These are phyloP conservation scores for Penicillium corylophilum DNA, from an alignment of 2,329 filamentous ascomycete species.

Conservation along the genomic window DNA sequence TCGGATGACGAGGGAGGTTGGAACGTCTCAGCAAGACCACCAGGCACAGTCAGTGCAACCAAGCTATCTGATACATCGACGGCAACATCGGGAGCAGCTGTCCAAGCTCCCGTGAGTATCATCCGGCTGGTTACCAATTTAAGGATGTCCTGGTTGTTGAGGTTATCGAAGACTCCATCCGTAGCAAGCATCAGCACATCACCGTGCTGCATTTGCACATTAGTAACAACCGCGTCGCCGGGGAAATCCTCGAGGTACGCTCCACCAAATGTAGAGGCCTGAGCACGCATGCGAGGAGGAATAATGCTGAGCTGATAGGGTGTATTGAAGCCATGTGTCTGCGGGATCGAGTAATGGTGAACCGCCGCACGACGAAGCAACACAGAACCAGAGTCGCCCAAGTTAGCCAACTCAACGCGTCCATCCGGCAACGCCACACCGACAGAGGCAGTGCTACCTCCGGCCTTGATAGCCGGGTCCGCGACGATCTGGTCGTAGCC, in stretches of 20 bases:
- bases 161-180: slow-evolving; percentile 94
- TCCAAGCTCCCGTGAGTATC: slow-evolving; percentile 73
- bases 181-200: slow-evolving; percentile 93
- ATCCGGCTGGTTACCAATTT: slow-evolving; percentile 75
- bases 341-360: slow-evolving; percentile 75
- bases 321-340: slow-evolving; percentile 97
- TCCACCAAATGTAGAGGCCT: slow-evolving; percentile 81
- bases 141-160: slow-evolving; percentile 86
- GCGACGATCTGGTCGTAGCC: slow-evolving; percentile 80
- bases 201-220: slow-evolving; percentile 76
- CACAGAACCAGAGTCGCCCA: slow-evolving; percentile 92
- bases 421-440: slow-evolving; percentile 73
- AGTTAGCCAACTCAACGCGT: slow-evolving; percentile 80
- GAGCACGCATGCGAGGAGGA: slow-evolving; percentile 73
- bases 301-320: slow-evolving; percentile 92
- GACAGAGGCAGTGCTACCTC: slow-evolving; percentile 91
- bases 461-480: slow-evolving; percentile 72
- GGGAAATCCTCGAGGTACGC: slow-evolving; percentile 79
- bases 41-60: slow-evolving; percentile 51
- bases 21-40: slow-evolving; percentile 37
- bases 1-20: slow-evolving; percentile 12
- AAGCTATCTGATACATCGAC: slow-evolving; percentile 65
- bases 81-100: slow-evolving; percentile 57
- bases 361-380: slow-evolving; percentile 83
- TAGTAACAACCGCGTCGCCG: slow-evolving; percentile 75